These are phyloP conservation scores for Cyberlindnera maclurae DNA, from an alignment of 805 yeast genomes.

Conservation along the genomic window DNA sequence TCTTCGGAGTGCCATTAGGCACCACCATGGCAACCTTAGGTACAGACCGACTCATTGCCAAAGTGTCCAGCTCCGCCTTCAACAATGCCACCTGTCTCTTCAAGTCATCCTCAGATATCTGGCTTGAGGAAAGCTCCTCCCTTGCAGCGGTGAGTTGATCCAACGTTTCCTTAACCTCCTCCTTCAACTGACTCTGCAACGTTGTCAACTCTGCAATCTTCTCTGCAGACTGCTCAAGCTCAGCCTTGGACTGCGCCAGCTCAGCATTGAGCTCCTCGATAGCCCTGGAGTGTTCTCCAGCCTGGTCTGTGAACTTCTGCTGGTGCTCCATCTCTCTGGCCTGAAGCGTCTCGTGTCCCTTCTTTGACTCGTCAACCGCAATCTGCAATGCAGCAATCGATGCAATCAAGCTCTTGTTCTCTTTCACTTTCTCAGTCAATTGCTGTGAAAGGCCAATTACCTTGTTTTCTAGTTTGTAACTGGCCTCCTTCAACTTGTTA, in stretches of 20 bases:
- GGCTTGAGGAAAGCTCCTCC: constrained; percentile 48
- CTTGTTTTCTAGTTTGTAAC: constrained; percentile 90
- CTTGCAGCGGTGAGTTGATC: constrained; percentile 57
- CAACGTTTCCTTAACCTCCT: constrained; percentile 54
- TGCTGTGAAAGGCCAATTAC: constrained; percentile 93
- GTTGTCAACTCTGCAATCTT: constrained; percentile 54
- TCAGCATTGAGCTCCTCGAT: constrained; percentile 47
- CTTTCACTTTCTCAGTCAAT: constrained; percentile 70
- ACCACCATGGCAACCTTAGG: constrained; percentile 25
- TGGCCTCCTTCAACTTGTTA: constrained; percentile 81
- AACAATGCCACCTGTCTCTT: constrained; percentile 42
- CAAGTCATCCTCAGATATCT: constrained; percentile 56
- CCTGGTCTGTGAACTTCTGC: constrained; percentile 37
- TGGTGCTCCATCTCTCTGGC: constrained; percentile 48
- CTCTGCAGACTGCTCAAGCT: constrained; percentile 48
- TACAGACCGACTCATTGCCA: constrained; percentile 21
- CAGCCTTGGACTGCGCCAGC: constrained; percentile 44
- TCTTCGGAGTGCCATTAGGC: constrained; percentile 21
- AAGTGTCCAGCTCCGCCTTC: constrained; percentile 26
- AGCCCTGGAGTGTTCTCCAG: constrained; percentile 41
- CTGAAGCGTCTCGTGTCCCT: constrained; percentile 46
- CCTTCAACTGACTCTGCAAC: constrained; percentile 55
- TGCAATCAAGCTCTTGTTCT: constrained; percentile 62
- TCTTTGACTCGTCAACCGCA: constrained; percentile 46
- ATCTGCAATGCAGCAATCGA: constrained; percentile 49